Evolutionary conservation across 441 rosid species (phyloP).

Genomic region (Viola pubescens): DNA sequence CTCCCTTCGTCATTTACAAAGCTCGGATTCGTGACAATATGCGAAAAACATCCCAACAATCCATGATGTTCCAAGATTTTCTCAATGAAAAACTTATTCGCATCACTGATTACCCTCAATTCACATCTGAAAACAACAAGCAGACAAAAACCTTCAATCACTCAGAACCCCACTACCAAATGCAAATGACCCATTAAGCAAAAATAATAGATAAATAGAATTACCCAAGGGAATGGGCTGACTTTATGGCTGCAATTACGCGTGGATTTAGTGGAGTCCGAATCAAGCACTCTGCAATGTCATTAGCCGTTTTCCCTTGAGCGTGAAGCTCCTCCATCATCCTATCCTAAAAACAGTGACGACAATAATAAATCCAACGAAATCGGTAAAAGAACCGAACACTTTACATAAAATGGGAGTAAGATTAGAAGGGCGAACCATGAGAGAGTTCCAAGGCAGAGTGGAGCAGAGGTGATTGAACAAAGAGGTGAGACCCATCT

Average conservation of each 20-base stretch:
- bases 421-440: slow-evolving; percentile 33
- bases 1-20: slow-evolving; percentile 45
- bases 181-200: not conserved
- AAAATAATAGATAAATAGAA: slow-evolving; percentile 20
- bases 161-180: not conserved
- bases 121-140: slow-evolving; percentile 46
- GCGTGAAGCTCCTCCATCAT: slow-evolving; percentile 82
- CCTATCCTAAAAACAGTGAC: slow-evolving; percentile 45
- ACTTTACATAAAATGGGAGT: not conserved
- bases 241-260: slow-evolving; percentile 42
- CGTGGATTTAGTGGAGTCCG: slow-evolving; percentile 42
- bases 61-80: slow-evolving; percentile 61
- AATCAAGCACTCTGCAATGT: slow-evolving; percentile 53
- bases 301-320: slow-evolving; percentile 51
- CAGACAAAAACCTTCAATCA: slow-evolving; percentile 10
- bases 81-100: slow-evolving; percentile 71
- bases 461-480: slow-evolving; percentile 56
- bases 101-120: slow-evolving; percentile 73
- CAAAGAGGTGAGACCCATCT: slow-evolving; percentile 65
- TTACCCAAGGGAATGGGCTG: slow-evolving; percentile 59
- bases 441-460: slow-evolving; percentile 78
- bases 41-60: slow-evolving; percentile 56
- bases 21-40: slow-evolving; percentile 52
- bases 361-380: not conserved
- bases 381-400: not conserved